Evolutionary conservation across 768 basidiomycete genomes (phyloP), one percentile per base, ranked within the genome.

Genomic region (Naematelia aurantialba): DNA sequence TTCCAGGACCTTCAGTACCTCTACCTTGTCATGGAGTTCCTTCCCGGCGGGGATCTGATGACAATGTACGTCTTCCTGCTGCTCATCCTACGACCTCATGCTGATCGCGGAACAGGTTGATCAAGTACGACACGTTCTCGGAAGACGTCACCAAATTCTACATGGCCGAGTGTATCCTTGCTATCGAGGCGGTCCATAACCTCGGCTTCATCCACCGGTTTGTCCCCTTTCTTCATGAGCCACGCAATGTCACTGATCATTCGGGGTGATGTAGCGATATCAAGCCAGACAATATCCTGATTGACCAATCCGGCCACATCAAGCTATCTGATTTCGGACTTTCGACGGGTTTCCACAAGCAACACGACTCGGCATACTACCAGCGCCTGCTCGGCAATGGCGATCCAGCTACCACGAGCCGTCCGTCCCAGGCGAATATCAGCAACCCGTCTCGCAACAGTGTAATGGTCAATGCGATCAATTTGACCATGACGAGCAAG

Each of bases 321-420:
- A 99, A 99, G 75, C 84, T 99, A 34, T 97, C 93, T 59, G 96
- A 99, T 78, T 99, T 99, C 70, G 94, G 96, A 58, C 84, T 99
- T 48, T 96, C 94, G 1, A 98, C 96, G n/a, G 96, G 96, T 2
- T 98, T 98, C 79, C 93, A 97, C 78, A 97, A 96, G 73, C 89
- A 92, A 70, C 93, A 98, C 72, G 93, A 97, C 75, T 91, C 91
- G 22, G 86, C 83, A 56, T 99, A 99, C 78, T 98, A 99, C 71
- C 89, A 93, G 70, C 85, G 85, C 46, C 79, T 98, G 34, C 80
- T 97, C 30, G 91, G 92, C 82, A 61, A 83, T 84, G 62, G 69
- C 11, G 64, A 67, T 21, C 55, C 67, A 19, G 67, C 65, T 30
- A 80, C 26, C 27, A 60, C 25, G 51, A 67, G 30, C 51, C 59